Base-by-base conservation (phyloP, 768 basidiomycete genomes). In the Hysterangium stoloniferum region DNA sequence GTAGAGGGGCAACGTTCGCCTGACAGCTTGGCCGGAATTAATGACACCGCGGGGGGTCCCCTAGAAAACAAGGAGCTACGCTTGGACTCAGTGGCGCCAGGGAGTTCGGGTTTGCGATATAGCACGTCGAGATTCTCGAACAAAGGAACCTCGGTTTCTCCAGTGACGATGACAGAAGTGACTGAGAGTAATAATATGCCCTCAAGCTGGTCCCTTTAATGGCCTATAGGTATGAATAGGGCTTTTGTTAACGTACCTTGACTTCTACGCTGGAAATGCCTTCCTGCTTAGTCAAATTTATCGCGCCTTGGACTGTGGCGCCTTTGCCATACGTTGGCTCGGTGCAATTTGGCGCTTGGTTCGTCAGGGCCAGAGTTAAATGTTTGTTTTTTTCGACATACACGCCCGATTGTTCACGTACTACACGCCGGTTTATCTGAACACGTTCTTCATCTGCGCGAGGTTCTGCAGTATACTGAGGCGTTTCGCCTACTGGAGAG, bases 251-350 rank as follows among this genome's bases (percentile, higher is more conserved):
- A 29, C 68, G 51, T 54, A 76, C 84, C 71, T 82, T 78, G 35
- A 81, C 74, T 61, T 86, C 82, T 31, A 86, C 79, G 15, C 73
- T 74, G 2, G 71, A 71, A 20, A 86, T 65, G 24, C 71, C 71
- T 11, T 80, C 79, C 1, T 69, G 65, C 64, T 79, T 84, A 42
- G 61, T 57, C 17, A 85, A 58, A 19, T 80, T 76, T 12, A 86
- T 66, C 1, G 60, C 63, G 3, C 85, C 85, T 56, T 77, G 74
- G 15, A 86, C 71, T 20, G 63, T 59, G 2, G 72, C 72, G 6
- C 70, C 73, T 29, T 64, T 56, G 3, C 78, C 78, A 60, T 85
- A 86, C 9, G 75, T 68, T 2, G 85, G 85, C n/a, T 81, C 57
- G 6, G 61, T 58, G 5, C 63, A 65, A 27, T 72, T 71, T 34